Conservation (phyloP, 2,329 filamentous ascomycete species). For the Cladosporium sp. region DNA sequence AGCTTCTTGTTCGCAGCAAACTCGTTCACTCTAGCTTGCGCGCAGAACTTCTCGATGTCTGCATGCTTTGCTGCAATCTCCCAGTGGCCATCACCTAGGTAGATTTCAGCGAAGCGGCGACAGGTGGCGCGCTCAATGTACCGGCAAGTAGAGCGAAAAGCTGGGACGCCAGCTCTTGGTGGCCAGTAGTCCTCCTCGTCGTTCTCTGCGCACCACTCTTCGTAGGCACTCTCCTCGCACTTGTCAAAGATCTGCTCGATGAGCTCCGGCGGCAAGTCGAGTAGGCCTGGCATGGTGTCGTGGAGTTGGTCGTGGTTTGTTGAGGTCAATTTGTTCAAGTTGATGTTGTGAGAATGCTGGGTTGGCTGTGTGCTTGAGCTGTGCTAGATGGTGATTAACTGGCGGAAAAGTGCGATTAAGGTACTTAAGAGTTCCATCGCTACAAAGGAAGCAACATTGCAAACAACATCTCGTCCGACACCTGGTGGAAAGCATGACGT, state of each 20-base stretch:
- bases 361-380: not conserved
- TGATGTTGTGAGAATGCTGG: not conserved
- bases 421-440: not conserved
- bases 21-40: not conserved
- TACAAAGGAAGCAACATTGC: not conserved
- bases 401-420: not conserved
- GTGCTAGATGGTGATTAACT: not conserved
- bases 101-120: not conserved
- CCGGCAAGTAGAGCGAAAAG: not conserved
- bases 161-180: not conserved
- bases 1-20: no score
- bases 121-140: not conserved
- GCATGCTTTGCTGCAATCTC: not conserved
- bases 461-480: not conserved
- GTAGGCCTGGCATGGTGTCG: not conserved
- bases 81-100: not conserved
- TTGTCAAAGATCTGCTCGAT: not conserved
- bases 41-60: not conserved
- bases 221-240: not conserved
- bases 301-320: not conserved
- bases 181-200: not conserved
- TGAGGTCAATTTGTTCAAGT: not conserved
- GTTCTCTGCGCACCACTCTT: no score
- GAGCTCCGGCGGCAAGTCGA: not conserved
- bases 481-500: not conserved